Base-by-base conservation (phyloP, 1,284 basidiomycete species). In the Malassezia sympodialis region DNA sequence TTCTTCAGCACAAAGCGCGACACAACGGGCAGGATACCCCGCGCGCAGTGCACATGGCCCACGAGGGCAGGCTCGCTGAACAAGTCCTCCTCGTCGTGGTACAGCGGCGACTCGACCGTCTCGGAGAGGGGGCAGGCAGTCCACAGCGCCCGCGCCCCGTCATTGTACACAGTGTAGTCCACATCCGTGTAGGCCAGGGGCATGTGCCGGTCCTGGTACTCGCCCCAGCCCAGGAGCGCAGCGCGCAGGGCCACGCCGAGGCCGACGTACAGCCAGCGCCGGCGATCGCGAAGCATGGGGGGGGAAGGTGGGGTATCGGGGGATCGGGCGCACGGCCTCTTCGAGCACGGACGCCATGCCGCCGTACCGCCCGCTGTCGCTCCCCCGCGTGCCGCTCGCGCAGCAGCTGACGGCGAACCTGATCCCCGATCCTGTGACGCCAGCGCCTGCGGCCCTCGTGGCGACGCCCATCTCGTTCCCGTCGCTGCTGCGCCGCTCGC, bases 171-270 rank as follows among this genome's bases (percentile, higher is more conserved):
- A 39, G 84, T 81, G 76, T 96, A 98, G 77, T 99, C 94, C 56
- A 98, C 80, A 76, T 99, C 93, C 15, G 93, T 98, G 75, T 96
- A 98, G 72, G 90, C 90, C 28, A 96, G 82, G n/a, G 82, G 72
- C 1, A 85, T 86, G 60, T 78, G 82, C 3, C 81, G 80, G 68
- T 93, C 89, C 61, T 90, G 88, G 82, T 87, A 89, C 76, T 86
- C 84, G 69, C 87, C 88, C 75, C 89, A 91, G 5, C 84, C 68
- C 53, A 93, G 84, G 42, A 93, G 81, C 12, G 72, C 79, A 19
- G 86, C 73, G 50, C 89, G 83, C 43, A 90, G 69, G 23, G 80
- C 32, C 15, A 79, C 70, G 1, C 87, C 84, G 23, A 80, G 62
- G 17, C 49, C 37, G 27, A 72, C 51, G 46, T 67, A 72, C 24